Evolutionary conservation across 23 red algal species (phyloP).

Genomic region (Agarophyton chilense): DNA sequence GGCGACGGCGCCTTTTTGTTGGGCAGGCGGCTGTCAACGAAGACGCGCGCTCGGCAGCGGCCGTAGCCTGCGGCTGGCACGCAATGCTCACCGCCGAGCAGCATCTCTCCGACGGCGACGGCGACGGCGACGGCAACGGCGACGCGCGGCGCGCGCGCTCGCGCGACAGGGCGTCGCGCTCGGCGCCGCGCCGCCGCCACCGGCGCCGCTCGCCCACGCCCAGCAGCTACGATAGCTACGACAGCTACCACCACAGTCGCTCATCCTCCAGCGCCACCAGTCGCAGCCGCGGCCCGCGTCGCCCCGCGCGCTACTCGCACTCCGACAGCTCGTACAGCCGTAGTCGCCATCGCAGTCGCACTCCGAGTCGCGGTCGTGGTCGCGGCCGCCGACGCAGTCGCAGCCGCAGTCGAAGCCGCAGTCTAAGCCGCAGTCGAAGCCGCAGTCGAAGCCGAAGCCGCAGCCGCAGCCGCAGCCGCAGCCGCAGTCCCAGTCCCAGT

Average conservation of each 20-base stretch:
- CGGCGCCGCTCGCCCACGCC: constrained; percentile 12
- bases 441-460: neutral
- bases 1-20: no score
- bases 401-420: neutral
- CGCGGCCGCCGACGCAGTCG: neutral
- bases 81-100: neutral
- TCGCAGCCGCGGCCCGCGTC: neutral
- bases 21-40: no score
- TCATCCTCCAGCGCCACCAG: neutral
- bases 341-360: no score
- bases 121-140: neutral
- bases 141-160: neutral
- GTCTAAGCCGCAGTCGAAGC: neutral
- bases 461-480: neutral
- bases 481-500: neutral
- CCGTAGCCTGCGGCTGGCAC: neutral
- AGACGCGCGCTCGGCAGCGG: neutral
- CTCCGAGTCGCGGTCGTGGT: no score
- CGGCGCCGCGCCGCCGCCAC: constrained; percentile 12
- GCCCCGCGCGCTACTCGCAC: neutral
- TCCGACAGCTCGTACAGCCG: no score
- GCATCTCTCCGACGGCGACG: neutral
- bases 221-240: constrained; percentile 27
- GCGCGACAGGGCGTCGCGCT: constrained; percentile 10
- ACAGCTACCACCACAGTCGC: neutral